phyloP scores from a whole-genome alignment of 2,329 filamentous ascomycete genomes.

The Onygenales sp. region DNA sequence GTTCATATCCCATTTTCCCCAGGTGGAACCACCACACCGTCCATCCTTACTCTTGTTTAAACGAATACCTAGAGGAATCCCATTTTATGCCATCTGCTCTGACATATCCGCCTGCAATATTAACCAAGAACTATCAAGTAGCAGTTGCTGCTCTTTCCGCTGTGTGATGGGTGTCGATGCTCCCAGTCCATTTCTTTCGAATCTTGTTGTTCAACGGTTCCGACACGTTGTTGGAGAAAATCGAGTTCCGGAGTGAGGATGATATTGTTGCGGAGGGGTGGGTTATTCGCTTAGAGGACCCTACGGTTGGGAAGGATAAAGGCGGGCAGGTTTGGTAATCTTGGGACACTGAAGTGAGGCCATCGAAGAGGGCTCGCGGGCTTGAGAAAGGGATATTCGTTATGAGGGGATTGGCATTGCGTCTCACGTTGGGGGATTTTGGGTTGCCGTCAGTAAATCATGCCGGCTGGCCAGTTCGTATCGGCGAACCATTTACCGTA shows the following conservation, averaged over 20 bases:
- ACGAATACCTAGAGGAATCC: too few species aligned
- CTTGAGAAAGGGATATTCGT: background rate
- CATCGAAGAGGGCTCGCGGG: background rate
- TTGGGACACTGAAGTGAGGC: background rate
- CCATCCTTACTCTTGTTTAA: too few species aligned
- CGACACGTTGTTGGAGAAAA: background rate
- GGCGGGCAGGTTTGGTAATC: too few species aligned
- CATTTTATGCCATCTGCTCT: background rate
- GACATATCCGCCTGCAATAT: background rate
- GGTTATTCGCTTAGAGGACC: background rate
- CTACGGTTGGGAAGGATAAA: background rate
- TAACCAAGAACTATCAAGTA: background rate
- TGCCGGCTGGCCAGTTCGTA: too few species aligned
- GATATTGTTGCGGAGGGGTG: background rate
- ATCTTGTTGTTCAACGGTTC: background rate
- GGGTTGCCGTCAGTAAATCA: background rate
- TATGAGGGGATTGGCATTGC: too few species aligned
- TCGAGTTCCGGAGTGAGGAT: background rate
- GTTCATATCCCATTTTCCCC: too few species aligned
- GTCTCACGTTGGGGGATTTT: background rate
- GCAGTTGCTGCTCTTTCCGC: background rate
- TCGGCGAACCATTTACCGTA: too few species aligned
- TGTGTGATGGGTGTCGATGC: background rate
- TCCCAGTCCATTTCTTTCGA: background rate
- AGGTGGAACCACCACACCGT: too few species aligned